Conservation (phyloP, 2,329 filamentous ascomycete genomes). For the Curvularia sp. region DNA sequence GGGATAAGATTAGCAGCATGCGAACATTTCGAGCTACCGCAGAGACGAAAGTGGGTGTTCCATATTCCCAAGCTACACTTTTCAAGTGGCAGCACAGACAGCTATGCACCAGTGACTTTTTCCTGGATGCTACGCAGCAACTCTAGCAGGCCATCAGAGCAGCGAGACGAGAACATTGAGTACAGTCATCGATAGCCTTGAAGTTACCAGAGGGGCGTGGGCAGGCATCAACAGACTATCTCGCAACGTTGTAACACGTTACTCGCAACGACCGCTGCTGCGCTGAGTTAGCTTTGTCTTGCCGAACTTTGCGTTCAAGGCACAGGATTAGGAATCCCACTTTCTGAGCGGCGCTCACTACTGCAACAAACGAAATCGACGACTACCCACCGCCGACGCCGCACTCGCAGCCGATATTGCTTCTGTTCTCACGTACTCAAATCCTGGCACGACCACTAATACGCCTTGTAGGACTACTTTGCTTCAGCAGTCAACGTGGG, state of each 20-base stretch:
- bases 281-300: conserved; percentile 19
- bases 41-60: conserved; percentile 37
- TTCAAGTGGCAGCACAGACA: conserved; percentile 23
- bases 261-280: conserved; percentile 16
- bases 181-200: conserved; percentile 19
- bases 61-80: conserved; percentile 24
- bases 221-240: conserved; percentile 30
- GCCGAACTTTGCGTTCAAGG: conserved; percentile 29
- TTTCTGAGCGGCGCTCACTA: conserved; percentile 38
- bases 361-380: conserved; percentile 35
- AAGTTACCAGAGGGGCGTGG: conserved; percentile 23
- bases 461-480: conserved; percentile 90
- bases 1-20: conserved; percentile 45
- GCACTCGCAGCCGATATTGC: conserved; percentile 39
- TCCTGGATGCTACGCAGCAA: conserved; percentile 24
- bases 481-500: conserved; percentile 85
- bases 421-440: conserved; percentile 41
- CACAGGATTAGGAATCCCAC: conserved; percentile 29
- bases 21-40: conserved; percentile 38
- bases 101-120: conserved; percentile 24
- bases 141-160: conserved; percentile 16
- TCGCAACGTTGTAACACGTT: conserved; percentile 25
- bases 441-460: conserved; percentile 66
- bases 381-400: conserved; percentile 28
- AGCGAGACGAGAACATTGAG: conserved; percentile 24